phyloP scores from a whole-genome alignment of 2,329 filamentous ascomycete genomes.

The Calonectria pseudoturangicola region DNA sequence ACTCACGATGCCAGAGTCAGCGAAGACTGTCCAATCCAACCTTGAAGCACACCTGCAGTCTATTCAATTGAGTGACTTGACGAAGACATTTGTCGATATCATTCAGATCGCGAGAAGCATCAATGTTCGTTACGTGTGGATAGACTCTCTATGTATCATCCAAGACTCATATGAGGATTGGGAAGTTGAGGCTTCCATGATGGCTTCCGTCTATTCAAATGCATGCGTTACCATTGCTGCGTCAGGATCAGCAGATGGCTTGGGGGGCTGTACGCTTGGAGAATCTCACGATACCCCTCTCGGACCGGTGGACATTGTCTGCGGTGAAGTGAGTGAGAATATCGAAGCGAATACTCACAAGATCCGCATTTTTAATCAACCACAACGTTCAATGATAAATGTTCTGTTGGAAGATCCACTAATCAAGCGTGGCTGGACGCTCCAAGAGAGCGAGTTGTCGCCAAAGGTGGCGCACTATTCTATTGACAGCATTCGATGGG shows the following conservation, averaged over 20 bases:
- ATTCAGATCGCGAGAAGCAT: conserved; percentile 19
- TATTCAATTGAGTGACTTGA: conserved; percentile 14
- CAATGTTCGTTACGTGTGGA: conserved; percentile 33
- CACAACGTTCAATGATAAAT: conserved; percentile 2
- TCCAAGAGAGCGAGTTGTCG: conserved; percentile 32
- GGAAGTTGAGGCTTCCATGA: conserved; percentile 34
- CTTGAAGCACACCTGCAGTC: conserved; percentile 7
- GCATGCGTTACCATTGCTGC: conserved; percentile 30
- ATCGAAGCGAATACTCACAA: conserved; percentile 3
- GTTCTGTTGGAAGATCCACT: conserved; percentile 24
- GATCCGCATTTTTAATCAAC: conserved; percentile 6
- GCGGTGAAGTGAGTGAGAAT: conserved; percentile 2
- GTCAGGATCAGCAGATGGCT: conserved; percentile 17
- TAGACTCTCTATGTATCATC: conserved; percentile 37
- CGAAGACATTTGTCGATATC: conserved; percentile 34
- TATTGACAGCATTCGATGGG: conserved; percentile 33
- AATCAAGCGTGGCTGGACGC: conserved; percentile 29
- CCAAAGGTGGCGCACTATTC: conserved; percentile 31
- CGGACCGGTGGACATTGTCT: neutral
- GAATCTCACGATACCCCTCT: neutral
- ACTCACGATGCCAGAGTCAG: conserved; percentile 24
- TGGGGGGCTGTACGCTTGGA: conserved; percentile 14
- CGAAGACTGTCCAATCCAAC: conserved; percentile 5
- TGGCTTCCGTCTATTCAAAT: conserved; percentile 33
- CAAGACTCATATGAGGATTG: conserved; percentile 35